Base-by-base conservation (phyloP, 2,329 filamentous ascomycete species). In the Cladosporium sp. region DNA sequence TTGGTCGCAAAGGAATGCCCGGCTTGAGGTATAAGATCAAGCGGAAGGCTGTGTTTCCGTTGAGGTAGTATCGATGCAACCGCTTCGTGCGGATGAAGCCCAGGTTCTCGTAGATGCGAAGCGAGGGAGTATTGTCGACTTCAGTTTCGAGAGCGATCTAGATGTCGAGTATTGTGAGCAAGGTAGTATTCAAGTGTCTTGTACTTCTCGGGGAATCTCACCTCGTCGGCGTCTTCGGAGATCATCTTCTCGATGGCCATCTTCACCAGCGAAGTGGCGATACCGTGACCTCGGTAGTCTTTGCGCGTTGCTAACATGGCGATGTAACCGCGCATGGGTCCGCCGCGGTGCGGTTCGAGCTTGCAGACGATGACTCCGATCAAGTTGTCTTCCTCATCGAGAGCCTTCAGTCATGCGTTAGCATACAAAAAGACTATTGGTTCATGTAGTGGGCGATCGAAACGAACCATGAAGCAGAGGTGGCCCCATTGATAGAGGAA, bases 401-500 rank as follows among this genome's bases (percentile, higher is more conserved):
- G 74, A 36, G 79, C 76, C 73, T 77, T 85, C 68, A 32, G 8
- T 13, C 3, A n/a, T 17, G n/a, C 9, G 6, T 50, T 6, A 34
- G 32, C 44, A 39, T 58, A n/a, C 24, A 58, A 47, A 17, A 9
- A 6, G 5, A 35, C 10, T 6, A 22, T 13, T 13, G 12, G 12
- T 4, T 32, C 28, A 10, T 4, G 8, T 5, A 9, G 8, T 2
- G 8, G 8, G 28, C 8, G 28, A 10, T 10, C 8, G 28, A 25
- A 42, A 55, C 65, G 37, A 76, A 93, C 91, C 86, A 97, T 90
- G 75, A 91, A 97, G 75, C 94, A 99, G n/a, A 99, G 78, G 70
- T 97, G 88, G 4, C 90, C 89, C 94, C 94, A 99, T 82, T 97
- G 91, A 71, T 95, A 96, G 17, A 99, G 79, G 68, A 99, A 99